Evolutionary conservation across 306 rosid species (phyloP).

Genomic region (Myrica gale): DNA sequence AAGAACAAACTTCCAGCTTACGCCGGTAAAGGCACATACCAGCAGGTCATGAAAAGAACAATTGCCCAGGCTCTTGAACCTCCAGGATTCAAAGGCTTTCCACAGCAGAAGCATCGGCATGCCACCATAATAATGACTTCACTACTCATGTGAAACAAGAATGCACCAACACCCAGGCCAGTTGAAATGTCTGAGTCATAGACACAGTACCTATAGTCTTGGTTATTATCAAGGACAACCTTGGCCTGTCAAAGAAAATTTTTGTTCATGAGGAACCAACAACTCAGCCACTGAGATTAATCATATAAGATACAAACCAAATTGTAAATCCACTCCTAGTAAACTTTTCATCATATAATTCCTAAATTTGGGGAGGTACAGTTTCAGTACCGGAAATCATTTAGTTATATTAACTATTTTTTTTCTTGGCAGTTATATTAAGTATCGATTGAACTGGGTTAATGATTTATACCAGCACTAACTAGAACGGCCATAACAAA

Average conservation of each 20-base stretch:
- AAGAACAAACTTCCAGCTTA: conserved; percentile 41
- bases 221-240: conserved; percentile 38
- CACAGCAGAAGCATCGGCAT: conserved; percentile 96
- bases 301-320: background rate
- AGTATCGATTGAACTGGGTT: too few species aligned
- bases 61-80: conserved; percentile 90
- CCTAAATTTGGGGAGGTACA: background rate
- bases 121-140: conserved; percentile 78
- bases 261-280: background rate
- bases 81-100: conserved; percentile 81
- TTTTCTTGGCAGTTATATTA: too few species aligned
- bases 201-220: conserved; percentile 56
- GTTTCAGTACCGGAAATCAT: too few species aligned
- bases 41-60: conserved; percentile 83
- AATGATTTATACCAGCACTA: background rate
- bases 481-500: background rate
- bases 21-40: conserved; percentile 47
- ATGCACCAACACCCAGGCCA: conserved; percentile 93
- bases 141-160: conserved; percentile 72
- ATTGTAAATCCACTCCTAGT: background rate
- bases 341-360: background rate
- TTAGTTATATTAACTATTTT: too few species aligned
- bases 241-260: conserved; percentile 53
- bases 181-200: conserved; percentile 82
- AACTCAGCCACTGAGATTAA: conserved; percentile 8